A percentile compares a stretch with the other conserved stretches of the same genome.
These are phyloP conservation scores for Myxozyma neotropica DNA, from an alignment of 805 yeast species.

Conservation along the genomic window DNA sequence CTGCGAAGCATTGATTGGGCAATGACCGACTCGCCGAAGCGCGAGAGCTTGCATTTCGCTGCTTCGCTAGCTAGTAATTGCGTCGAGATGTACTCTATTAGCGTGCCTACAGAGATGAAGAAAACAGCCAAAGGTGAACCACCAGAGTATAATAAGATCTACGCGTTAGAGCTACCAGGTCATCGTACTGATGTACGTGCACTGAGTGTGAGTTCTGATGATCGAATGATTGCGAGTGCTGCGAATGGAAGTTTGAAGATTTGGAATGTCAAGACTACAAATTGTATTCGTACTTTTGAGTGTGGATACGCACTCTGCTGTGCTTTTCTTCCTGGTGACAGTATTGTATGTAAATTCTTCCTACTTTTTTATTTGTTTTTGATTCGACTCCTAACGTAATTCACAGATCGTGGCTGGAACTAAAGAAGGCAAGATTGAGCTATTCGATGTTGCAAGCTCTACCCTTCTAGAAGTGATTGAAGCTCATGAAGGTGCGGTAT, in stretches of 20 bases:
- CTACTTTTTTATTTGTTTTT: not conserved
- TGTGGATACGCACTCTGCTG: conserved; percentile 84
- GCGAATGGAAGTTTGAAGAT: conserved; percentile 86
- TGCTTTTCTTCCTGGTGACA: conserved; percentile 88
- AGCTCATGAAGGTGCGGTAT: conserved; percentile 82
- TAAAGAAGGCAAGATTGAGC: conserved; percentile 78
- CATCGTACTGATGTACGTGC: conserved; percentile 90
- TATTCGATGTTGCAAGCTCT: conserved; percentile 85
- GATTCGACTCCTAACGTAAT: not conserved
- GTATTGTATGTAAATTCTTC: conserved; percentile 48
- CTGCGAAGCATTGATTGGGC: conserved; percentile 72
- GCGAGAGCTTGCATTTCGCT: conserved; percentile 59
- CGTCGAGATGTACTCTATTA: conserved; percentile 65
- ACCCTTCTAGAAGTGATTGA: conserved; percentile 68
- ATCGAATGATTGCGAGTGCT: conserved; percentile 80
- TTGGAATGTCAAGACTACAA: conserved; percentile 76
- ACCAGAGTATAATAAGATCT: conserved; percentile 44
- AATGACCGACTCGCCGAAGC: conserved; percentile 37
- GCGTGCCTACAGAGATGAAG: conserved; percentile 51
- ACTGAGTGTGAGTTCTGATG: conserved; percentile 78
- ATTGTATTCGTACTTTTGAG: conserved; percentile 83
- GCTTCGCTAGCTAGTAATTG: conserved; percentile 72
- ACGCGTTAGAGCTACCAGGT: conserved; percentile 73
- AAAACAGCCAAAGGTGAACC: conserved; percentile 46
- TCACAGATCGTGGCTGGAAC: conserved; percentile 71